Base-by-base conservation (phyloP, 208 protist species). In the Tritrichomonas foetus region DNA sequence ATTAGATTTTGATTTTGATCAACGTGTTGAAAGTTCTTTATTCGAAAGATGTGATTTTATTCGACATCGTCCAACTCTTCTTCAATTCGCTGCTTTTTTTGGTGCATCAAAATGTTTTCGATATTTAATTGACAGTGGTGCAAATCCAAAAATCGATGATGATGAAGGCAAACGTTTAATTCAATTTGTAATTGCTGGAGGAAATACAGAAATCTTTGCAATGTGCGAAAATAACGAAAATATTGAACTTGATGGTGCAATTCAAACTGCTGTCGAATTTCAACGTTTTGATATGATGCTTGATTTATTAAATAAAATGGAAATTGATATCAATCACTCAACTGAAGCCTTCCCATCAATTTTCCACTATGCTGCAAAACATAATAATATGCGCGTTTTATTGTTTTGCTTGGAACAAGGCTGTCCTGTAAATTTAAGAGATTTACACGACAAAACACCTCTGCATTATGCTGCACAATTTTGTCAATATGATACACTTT, bases 161-260 rank as follows among this genome's bases (percentile, higher is more conserved):
- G 16, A 82, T n/a, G 1, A 53, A 53, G 8, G 14, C n/a, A 13
- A 53, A 82, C 49, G 8, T 53, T 20, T 82, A 27, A 16, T 50
- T 50, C 16, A 82, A 82, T 82, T 53, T 53, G 74, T n/a, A 33
- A 30, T 82, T 53, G 74, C 74, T 53, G 74, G 74, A 82, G 74
- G 33, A 53, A 82, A 82, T 82, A 50, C n/a, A 53, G n/a, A 13
- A 53, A 82, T 82, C 1, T 13, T 82, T 53, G 27, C 49, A 33
- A 82, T 53, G n/a, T 53, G 33, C 2, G 33, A 53, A 50, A 25
- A 78, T 78, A 44, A 33, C 0, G 20, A 50, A 50, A 13, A 82
- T 16, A 53, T 82, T n/a, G 0, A 47, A 53, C 16, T n/a, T 13
- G 13, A 50, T 82, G 13, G 1, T 13, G 20, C 41, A 1, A 47